Evolutionary conservation across 2,329 filamentous ascomycete species (phyloP).

Genomic region (Cladosporium sp.): DNA sequence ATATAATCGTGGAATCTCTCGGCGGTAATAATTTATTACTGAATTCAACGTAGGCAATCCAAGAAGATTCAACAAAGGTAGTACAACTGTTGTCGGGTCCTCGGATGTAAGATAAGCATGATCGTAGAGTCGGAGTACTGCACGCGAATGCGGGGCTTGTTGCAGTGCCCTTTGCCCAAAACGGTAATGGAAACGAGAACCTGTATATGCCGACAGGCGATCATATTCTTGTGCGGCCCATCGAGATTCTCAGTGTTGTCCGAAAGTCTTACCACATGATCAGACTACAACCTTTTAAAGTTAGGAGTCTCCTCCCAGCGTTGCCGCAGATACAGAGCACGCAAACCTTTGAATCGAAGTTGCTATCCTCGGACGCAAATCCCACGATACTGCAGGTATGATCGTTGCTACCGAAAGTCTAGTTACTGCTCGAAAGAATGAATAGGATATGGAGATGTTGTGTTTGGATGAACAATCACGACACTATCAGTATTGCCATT

Average conservation of each 20-base stretch:
- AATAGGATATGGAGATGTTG: too few relatives aligned
- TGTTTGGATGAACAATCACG: too few relatives aligned
- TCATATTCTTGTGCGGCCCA: not conserved
- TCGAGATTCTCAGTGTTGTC: not conserved
- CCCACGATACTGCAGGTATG: too few relatives aligned
- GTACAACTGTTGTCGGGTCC: not conserved
- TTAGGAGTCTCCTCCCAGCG: too few relatives aligned
- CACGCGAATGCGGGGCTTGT: not conserved
- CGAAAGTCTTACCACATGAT: not conserved
- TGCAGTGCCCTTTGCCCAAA: not conserved
- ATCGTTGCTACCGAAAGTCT: too few relatives aligned
- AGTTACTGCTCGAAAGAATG: too few relatives aligned
- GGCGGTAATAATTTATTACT: not conserved
- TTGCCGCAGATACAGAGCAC: too few relatives aligned
- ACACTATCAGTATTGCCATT: too few relatives aligned
- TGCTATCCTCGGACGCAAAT: not conserved
- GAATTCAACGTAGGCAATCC: not conserved
- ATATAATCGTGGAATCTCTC: not conserved
- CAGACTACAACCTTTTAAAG: too few relatives aligned
- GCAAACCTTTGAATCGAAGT: not conserved
- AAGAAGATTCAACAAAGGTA: not conserved
- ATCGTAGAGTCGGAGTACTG: not conserved
- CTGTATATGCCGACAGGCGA: not conserved
- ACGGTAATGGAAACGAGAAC: not conserved
- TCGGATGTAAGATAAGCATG: not conserved